Evolutionary conservation across 2,329 filamentous ascomycete species (phyloP), one percentile per base, ranked within the genome.

Genomic region (Sclerotinia trifoliorum): DNA sequence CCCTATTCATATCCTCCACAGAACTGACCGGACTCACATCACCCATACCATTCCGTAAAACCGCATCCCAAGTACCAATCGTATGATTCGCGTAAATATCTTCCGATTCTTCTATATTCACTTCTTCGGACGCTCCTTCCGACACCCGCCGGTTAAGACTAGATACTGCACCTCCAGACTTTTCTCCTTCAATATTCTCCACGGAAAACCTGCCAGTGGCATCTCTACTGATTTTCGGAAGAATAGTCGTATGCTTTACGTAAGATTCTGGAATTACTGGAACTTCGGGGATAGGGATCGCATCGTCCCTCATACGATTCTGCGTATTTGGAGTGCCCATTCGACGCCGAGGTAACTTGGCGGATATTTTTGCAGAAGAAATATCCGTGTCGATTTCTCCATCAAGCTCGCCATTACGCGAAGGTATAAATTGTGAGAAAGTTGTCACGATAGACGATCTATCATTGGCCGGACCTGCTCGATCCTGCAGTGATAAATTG

Each of bases 391-490:
- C 19, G 5, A 4, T 13, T 39, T 58, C 55, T 6, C 29, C n/a
- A 13, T 24, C 6, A 24, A 17, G 1, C 17, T 21, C n/a, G 3
- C 24, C 26, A 13, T 42, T 29, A 4, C 24, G 51, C 19, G 51
- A 35, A 24, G 39, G 63, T 17, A 49, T 66, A 2, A 66, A 66
- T 26, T 35, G 52, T 0, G 63, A 66, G 10, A 60, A 19, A 0
- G 63, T 66, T 8, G 63, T 66, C 29, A 58, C 24, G 17, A 13
- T 58, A 39, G 63, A 66, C 1, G 55, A 26, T 44, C 63, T 32
- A 3, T 39, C 51, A 24, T 13, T 57, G 3, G 17, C 26, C 6
- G 26, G 21, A 35, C 5, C 21, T 1, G 2, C 32, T 39, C 7
- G 48, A 11, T 26, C 32, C 17, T n/a, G 26, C 29, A 35, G 44